phyloP scores from a whole-genome alignment of 352 stramenopile species.

The Phytophthora rubi region DNA sequence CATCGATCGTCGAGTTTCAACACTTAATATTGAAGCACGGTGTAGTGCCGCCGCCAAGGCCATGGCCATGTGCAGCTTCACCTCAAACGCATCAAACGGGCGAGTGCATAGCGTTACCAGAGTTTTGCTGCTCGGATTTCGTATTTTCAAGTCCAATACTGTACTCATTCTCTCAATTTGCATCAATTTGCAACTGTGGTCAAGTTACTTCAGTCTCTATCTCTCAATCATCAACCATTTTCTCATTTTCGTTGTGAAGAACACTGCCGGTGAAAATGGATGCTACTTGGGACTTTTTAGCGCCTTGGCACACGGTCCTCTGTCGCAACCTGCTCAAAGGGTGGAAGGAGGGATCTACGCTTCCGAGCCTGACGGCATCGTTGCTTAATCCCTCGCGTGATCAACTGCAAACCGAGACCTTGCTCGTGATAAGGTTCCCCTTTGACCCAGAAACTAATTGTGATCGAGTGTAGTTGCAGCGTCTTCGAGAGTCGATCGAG shows the following conservation, averaged over 20 bases:
- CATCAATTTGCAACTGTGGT: too few relatives aligned
- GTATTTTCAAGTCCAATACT: too few relatives aligned
- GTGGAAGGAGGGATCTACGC: neutral
- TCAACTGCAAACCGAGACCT: neutral
- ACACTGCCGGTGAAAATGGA: neutral
- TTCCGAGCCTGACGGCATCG: neutral
- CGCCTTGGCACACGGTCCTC: neutral
- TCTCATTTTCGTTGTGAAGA: neutral
- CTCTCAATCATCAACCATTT: too few relatives aligned
- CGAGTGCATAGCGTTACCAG: too few relatives aligned
- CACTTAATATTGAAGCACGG: too few relatives aligned
- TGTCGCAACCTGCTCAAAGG: neutral
- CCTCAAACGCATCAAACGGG: constrained; percentile 28
- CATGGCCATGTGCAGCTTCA: constrained; percentile 28
- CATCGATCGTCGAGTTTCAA: neutral
- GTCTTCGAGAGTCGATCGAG: neutral
- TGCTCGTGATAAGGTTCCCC: neutral
- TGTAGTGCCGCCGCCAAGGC: neutral
- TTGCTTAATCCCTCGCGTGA: neutral
- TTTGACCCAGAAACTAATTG: neutral
- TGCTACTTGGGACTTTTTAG: neutral
- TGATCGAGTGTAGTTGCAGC: neutral
- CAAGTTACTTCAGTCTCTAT: too few relatives aligned
- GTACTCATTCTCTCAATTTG: too few relatives aligned
- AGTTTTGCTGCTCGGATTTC: too few relatives aligned